Percentiles rank a stretch among this genome's conserved stretches.
These are phyloP conservation scores for Candida tallmaniae DNA, from an alignment of 805 yeast species.

Conservation along the genomic window DNA sequence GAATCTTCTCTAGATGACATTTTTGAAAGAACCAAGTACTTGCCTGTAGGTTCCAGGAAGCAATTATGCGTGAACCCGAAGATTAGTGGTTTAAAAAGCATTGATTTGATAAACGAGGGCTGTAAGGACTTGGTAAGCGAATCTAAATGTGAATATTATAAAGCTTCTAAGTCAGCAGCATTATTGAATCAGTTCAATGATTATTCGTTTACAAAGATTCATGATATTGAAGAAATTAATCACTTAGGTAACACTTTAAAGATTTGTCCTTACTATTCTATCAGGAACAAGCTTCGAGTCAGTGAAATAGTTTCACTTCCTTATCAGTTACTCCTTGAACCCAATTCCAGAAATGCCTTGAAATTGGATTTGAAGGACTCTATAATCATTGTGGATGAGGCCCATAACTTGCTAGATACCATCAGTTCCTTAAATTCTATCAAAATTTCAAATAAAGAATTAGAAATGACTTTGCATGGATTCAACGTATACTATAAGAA, in stretches of 20 bases:
- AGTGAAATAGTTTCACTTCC: conserved; percentile 83
- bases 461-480: conserved; percentile 42
- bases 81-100: conserved; percentile 46
- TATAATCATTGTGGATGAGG: conserved; percentile 83
- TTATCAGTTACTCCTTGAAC: conserved; percentile 70
- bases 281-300: conserved; percentile 48
- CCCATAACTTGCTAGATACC: conserved; percentile 82
- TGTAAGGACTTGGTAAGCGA: conserved; percentile 65
- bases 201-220: conserved; percentile 48
- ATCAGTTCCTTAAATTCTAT: conserved; percentile 67
- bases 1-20: conserved; percentile 52
- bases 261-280: conserved; percentile 81
- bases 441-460: conserved; percentile 46
- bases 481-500: conserved; percentile 52
- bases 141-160: conserved; percentile 21
- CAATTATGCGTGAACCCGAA: conserved; percentile 76
- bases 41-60: conserved; percentile 78
- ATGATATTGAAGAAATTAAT: conserved; percentile 78
- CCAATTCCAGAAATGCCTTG: conserved; percentile 53
- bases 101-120: conserved; percentile 67
- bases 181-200: conserved; percentile 45
- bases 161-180: conserved; percentile 15
- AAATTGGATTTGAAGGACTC: conserved; percentile 57
- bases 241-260: conserved; percentile 50
- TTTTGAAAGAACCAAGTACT: conserved; percentile 55